Percentiles rank a stretch among this genome's conserved stretches.
These are phyloP conservation scores for Fraxinus cuspidata DNA, from an alignment of 257 asterid genomes.

Conservation along the genomic window DNA sequence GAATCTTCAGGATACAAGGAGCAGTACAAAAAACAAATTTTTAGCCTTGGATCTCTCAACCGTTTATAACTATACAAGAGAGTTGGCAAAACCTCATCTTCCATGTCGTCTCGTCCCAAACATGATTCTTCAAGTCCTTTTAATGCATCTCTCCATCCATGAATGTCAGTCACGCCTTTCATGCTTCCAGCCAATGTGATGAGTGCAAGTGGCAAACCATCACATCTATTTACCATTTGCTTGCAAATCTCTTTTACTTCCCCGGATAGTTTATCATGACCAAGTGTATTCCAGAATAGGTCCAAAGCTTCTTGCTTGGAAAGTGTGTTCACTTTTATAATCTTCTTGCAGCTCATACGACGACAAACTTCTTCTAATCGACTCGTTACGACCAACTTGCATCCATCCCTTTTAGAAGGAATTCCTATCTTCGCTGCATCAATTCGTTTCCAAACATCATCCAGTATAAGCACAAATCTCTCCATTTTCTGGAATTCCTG, in stretches of 20 bases:
- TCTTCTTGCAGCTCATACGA: slow-evolving; percentile 16
- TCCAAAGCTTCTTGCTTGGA: slow-evolving; percentile 19
- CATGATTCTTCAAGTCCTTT: background rate
- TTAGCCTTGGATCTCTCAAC: background rate
- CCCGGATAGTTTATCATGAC: background rate
- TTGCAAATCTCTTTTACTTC: slow-evolving; percentile 22
- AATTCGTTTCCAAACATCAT: slow-evolving; percentile 23
- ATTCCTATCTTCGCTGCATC: slow-evolving; percentile 16
- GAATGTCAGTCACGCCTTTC: slow-evolving; percentile 22
- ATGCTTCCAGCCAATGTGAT: slow-evolving; percentile 25
- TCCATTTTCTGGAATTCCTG: background rate
- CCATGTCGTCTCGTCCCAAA: slow-evolving; percentile 16
- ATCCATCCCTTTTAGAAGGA: slow-evolving; percentile 2
- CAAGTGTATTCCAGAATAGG: slow-evolving; percentile 11
- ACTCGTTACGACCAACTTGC: slow-evolving; percentile 30
- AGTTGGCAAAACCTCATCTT: slow-evolving; percentile 18
- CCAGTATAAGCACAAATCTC: slow-evolving; percentile 19
- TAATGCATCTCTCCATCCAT: slow-evolving; percentile 27
- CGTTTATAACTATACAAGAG: slow-evolving; percentile 23
- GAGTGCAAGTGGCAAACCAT: slow-evolving; percentile 26
- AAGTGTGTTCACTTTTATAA: slow-evolving; percentile 18
- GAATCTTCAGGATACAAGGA: slow-evolving; percentile 33
- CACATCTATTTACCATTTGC: slow-evolving; percentile 9
- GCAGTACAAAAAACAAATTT: slow-evolving; percentile 31
- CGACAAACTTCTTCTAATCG: slow-evolving; percentile 21